These are phyloP conservation scores for Saccharomyces hybrid DNA, from an alignment of 1,139 yeast genomes.

Conservation along the genomic window DNA sequence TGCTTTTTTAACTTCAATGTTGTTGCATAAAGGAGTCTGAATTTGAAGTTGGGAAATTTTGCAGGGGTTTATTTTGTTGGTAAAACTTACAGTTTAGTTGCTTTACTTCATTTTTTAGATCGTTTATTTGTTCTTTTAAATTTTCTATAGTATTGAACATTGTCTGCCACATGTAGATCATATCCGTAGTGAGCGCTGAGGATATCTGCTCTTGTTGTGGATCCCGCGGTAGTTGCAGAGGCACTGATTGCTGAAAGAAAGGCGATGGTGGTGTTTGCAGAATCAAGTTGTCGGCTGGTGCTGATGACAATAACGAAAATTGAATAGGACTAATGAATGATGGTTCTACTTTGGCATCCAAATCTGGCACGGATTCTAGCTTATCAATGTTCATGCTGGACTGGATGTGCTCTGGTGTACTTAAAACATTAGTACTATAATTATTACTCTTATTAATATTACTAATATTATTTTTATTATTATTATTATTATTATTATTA, in stretches of 20 bases:
- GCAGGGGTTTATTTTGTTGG: conserved; percentile 3
- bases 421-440: background rate
- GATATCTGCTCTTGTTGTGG: background rate
- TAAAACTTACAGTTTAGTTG: conserved; percentile 9
- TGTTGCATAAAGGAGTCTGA: background rate
- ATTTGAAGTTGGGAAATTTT: background rate
- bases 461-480: conserved; percentile 1
- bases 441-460: background rate
- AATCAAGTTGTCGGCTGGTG: background rate
- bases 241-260: background rate
- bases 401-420: background rate
- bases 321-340: background rate
- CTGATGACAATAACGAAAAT: background rate
- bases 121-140: conserved; percentile 15
- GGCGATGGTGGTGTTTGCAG: background rate
- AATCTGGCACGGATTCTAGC: background rate
- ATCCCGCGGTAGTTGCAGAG: background rate
- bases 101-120: conserved; percentile 10
- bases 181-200: background rate
- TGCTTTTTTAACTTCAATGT: background rate
- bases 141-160: conserved; percentile 11
- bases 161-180: conserved; percentile 9
- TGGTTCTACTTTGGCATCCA: background rate
- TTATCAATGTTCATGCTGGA: background rate
- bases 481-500: background rate